phyloP scores from a whole-genome alignment of 345 rosid genomes.

The Pugionium dolabratum region DNA sequence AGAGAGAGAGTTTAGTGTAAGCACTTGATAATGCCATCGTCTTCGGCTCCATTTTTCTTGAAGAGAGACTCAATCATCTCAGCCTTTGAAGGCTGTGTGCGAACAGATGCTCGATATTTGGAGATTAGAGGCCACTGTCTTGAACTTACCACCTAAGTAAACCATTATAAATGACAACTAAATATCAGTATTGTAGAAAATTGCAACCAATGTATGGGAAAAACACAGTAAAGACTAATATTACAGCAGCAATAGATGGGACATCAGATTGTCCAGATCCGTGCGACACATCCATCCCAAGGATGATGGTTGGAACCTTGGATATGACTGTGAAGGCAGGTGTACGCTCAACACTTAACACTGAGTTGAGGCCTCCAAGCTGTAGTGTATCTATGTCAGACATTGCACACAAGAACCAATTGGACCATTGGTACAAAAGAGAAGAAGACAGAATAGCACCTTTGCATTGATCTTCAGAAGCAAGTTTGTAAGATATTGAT shows the following conservation, averaged over 20 bases:
- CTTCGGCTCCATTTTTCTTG: conserved; percentile 51
- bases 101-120: conserved; percentile 75
- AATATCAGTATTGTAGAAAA: too few relatives aligned
- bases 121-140: conserved; percentile 81
- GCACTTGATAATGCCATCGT: conserved; percentile 51
- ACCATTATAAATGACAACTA: too few relatives aligned
- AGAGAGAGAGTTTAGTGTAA: too few relatives aligned
- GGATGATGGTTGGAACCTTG: conserved; percentile 64
- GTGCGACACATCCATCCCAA: conserved; percentile 93
- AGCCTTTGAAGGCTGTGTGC: conserved; percentile 70
- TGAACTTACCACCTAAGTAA: conserved; percentile 62
- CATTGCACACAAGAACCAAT: too few relatives aligned
- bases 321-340: conserved; percentile 55
- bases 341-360: conserved; percentile 58
- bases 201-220: too few relatives aligned
- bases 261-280: conserved; percentile 77
- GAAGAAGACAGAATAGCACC: conserved; percentile 26
- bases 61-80: conserved; percentile 83
- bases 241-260: conserved; percentile 74
- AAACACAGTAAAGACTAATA: not conserved
- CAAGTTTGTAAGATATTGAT: conserved; percentile 75
- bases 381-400: not conserved
- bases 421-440: too few relatives aligned
- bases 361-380: conserved; percentile 79
- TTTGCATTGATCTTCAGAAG: conserved; percentile 86